Conservation (phyloP, 83 land plant genomes). For the Isoetes engelmannii region DNA sequence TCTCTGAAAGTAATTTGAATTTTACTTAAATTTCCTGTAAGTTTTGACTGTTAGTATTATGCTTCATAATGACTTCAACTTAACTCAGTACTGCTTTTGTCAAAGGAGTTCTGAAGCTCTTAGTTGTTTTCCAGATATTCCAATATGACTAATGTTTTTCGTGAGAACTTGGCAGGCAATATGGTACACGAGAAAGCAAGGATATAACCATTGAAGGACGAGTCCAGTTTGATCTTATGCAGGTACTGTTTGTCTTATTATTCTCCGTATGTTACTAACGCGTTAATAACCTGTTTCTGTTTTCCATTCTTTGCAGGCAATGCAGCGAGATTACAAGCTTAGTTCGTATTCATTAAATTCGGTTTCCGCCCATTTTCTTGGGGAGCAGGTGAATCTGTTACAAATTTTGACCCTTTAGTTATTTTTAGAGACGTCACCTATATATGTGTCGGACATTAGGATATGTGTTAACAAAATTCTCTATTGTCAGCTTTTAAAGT, state of each 20-base stretch:
- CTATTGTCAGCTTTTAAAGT: not conserved
- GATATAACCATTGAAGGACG: slow-evolving; percentile 91
- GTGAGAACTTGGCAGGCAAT: slow-evolving; percentile 48
- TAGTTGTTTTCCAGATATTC: too few species aligned
- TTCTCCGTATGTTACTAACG: too few species aligned
- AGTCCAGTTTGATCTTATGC: slow-evolving; percentile 94
- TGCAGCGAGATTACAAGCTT: slow-evolving; percentile 94
- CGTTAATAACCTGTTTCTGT: too few species aligned
- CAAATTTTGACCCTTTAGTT: not conserved
- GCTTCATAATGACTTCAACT: too few species aligned
- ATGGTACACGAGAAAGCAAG: slow-evolving; percentile 87
- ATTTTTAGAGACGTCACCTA: not conserved
- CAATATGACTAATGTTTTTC: not conserved
- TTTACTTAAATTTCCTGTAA: too few species aligned
- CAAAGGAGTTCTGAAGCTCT: too few species aligned
- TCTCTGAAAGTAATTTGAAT: too few species aligned
- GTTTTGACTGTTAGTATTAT: too few species aligned
- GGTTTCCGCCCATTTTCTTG: slow-evolving; percentile 96
- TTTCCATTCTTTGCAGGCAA: slow-evolving; percentile 42
- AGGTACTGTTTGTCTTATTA: slow-evolving; percentile 38
- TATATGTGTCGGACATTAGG: not conserved
- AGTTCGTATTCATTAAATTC: slow-evolving; percentile 97
- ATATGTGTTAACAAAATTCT: not conserved
- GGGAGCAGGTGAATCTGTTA: slow-evolving; percentile 69
- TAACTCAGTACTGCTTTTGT: too few species aligned